A percentile compares a stretch with the other conserved stretches of the same genome.
phyloP scores from a whole-genome alignment of 2,329 filamentous ascomycete species.

The Trichoderma sp. region DNA sequence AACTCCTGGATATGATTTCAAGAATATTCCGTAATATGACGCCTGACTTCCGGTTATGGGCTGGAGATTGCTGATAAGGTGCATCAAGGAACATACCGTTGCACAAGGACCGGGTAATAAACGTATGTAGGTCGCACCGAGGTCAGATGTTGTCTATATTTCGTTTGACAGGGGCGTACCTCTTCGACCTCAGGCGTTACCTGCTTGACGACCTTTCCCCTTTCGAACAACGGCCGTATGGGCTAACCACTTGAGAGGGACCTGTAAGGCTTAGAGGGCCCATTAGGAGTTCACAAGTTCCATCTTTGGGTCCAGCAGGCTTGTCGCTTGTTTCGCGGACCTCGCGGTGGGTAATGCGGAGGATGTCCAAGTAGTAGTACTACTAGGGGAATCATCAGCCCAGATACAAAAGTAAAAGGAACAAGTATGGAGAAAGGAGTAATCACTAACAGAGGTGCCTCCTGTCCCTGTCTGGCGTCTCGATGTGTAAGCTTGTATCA shows the following conservation, averaged over 20 bases:
- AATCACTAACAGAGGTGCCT: constrained; percentile 10
- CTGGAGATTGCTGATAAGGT: background rate
- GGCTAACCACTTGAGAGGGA: background rate
- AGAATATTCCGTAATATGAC: background rate
- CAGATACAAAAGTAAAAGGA: background rate
- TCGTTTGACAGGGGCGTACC: background rate
- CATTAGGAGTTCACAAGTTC: background rate
- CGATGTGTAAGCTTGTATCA: background rate
- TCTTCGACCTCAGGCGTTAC: constrained; percentile 2
- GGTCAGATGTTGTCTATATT: background rate
- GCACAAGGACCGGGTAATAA: background rate
- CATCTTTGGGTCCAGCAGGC: background rate
- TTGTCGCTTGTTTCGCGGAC: constrained; percentile 17
- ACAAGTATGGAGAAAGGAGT: constrained; percentile 9
- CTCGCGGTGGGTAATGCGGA: constrained; percentile 21
- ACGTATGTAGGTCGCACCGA: background rate
- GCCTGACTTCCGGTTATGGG: background rate
- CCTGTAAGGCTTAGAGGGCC: constrained; percentile 23
- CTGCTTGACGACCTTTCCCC: background rate
- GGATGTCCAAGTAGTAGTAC: constrained; percentile 7
- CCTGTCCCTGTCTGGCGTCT: background rate
- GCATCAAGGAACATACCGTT: background rate
- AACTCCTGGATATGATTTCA: background rate
- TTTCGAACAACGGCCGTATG: constrained; percentile 8
- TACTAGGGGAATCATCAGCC: background rate